Base-by-base conservation (phyloP, 371 early-diverging fungal genomes). In the Blastocladiella emersonii region DNA sequence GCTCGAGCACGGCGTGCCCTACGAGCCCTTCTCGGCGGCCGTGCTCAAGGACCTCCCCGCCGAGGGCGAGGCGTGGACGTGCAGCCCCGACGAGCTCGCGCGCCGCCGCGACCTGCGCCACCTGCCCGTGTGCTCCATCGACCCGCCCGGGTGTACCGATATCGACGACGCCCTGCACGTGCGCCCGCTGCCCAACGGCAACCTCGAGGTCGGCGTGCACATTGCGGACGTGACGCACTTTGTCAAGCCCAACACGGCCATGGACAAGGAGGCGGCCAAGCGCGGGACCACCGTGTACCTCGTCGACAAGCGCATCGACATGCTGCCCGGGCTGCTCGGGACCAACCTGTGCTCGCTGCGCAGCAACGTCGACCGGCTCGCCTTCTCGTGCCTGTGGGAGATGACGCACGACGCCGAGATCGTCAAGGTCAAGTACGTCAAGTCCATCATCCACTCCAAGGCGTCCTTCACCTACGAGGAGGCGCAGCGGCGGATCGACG, bases 81-180 rank as follows among this genome's bases (percentile, higher is more conserved):
- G 93, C 39, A 71, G 70, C 17, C 83, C 85, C 1, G 81, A 87
- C 48, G 72, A 73, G 56, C 69, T 92, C 39, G 79, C 71, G 17
- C 79, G 83, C 3, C 78, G 98, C 55, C 77, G 73, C 25, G 98
- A 96, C 72, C 78, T 93, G 61, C 78, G 98, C 57, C 68, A 81
- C 51, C 64, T 92, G 64, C 83, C 89, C 68, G 78, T 99, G 3
- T 95, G 96, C 77, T 92, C 91, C 71, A 98, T 99, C 66, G 99
- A 99, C 86, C 99, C 99, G 56, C 95, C 95, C 41, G 90, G 94
- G 39, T 99, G 99, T 85, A 96, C 97, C 5, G 99, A 99, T 84
- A 98, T 99, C 66, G 99, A 99, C 77, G 99, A 99, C 80, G 98
- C 99, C 0, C 82, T 99, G 41, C 99, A 98, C 70, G 87, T 88